Conservation (phyloP, 108 stramenopile species). For the Pseudonitzschia delicatissima region DNA sequence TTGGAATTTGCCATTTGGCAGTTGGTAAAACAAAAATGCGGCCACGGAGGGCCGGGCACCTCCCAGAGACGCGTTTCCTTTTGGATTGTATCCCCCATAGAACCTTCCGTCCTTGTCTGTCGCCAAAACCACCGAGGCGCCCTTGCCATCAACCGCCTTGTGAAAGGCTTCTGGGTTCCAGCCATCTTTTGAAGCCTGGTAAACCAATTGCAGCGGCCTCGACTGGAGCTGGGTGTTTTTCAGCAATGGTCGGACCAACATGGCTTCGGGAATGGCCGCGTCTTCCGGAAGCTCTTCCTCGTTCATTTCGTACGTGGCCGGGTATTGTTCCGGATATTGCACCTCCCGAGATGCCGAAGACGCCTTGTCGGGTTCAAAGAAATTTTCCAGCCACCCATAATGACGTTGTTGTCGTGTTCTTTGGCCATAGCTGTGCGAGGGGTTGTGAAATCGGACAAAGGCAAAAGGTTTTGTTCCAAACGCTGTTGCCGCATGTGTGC, state of each 20-base stretch:
- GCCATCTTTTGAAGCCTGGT: constrained; percentile 54
- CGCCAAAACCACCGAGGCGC: constrained; percentile 56
- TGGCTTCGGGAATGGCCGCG: neutral
- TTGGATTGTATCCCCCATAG: constrained; percentile 73
- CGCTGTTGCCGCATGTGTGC: no score
- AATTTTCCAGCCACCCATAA: constrained; percentile 32
- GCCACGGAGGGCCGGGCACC: constrained; percentile 55
- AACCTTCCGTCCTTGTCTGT: constrained; percentile 24
- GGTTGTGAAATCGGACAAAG: no score
- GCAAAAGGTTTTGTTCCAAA: no score
- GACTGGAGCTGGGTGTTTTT: constrained; percentile 71
- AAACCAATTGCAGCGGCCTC: constrained; percentile 45
- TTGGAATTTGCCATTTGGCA: constrained; percentile 26
- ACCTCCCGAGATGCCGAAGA: constrained; percentile 2
- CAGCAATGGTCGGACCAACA: constrained; percentile 47
- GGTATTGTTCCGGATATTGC: constrained; percentile 37
- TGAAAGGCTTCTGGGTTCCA: constrained; percentile 55
- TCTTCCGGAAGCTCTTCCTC: constrained; percentile 14
- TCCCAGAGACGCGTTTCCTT: constrained; percentile 61
- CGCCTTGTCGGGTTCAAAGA: constrained; percentile 17
- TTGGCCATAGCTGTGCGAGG: neutral
- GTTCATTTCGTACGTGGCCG: constrained; percentile 39
- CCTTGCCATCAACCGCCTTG: constrained; percentile 57
- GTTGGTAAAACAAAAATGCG: constrained; percentile 58
- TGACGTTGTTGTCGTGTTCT: neutral